Evolutionary conservation across 768 basidiomycete genomes (phyloP).

Genomic region (Lactarius tabidus): DNA sequence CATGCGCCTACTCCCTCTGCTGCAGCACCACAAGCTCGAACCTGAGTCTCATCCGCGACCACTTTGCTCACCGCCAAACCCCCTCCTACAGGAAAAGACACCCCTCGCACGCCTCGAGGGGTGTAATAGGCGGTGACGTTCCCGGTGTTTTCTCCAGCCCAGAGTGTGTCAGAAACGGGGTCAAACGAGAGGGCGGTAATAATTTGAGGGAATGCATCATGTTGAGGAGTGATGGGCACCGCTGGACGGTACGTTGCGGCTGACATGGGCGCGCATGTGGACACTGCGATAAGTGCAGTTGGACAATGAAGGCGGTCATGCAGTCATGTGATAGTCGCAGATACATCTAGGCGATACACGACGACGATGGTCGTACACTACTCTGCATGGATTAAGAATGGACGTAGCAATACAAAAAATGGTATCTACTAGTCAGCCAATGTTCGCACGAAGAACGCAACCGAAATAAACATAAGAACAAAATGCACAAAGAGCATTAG

Average conservation of each 20-base stretch:
- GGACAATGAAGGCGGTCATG: not conserved
- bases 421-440: conserved; percentile 18
- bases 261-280: conserved; percentile 18
- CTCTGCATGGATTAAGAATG: conserved; percentile 23
- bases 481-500: conserved; percentile 31
- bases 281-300: not conserved
- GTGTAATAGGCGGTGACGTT: conserved; percentile 65
- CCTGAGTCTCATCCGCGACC: conserved; percentile 70
- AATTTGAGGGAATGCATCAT: conserved; percentile 39
- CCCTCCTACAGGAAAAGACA: conserved; percentile 70
- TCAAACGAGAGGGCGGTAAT: conserved; percentile 84
- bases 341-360: conserved; percentile 16
- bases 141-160: conserved; percentile 77
- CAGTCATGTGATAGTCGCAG: conserved; percentile 1
- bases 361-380: conserved; percentile 20
- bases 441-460: conserved; percentile 19
- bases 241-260: conserved; percentile 27
- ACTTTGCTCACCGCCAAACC: conserved; percentile 69
- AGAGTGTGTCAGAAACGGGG: conserved; percentile 84
- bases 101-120: conserved; percentile 58
- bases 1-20: conserved; percentile 71
- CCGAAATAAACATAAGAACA: conserved; percentile 29
- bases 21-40: conserved; percentile 59
- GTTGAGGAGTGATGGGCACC: conserved; percentile 27
- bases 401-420: conserved; percentile 21